Evolutionary conservation across 2,329 filamentous ascomycete species (phyloP).

Genomic region (Plectosphaerella cucumerina): DNA sequence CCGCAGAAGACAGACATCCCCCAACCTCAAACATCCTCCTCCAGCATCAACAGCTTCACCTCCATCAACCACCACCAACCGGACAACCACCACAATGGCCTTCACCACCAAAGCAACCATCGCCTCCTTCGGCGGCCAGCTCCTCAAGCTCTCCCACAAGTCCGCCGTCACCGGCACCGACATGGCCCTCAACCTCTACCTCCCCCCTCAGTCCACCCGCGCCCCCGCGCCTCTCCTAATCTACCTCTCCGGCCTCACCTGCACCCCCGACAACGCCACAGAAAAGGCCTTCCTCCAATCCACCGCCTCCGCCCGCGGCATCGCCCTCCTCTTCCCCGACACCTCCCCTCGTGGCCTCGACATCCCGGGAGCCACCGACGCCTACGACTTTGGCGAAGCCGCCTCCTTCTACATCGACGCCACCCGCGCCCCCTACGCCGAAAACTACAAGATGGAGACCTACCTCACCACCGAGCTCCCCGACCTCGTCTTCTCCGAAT

Average conservation of each 20-base stretch:
- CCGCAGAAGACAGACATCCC: background rate
- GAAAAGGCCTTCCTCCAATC: conserved; percentile 90
- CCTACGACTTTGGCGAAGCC: conserved; percentile 86
- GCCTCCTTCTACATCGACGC: conserved; percentile 96
- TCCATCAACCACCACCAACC: background rate
- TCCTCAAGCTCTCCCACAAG: conserved; percentile 88
- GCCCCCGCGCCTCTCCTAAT: conserved; percentile 74
- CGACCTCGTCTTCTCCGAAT: conserved; percentile 65
- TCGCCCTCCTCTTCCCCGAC: conserved; percentile 94
- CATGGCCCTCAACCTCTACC: conserved; percentile 90
- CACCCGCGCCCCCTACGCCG: conserved; percentile 65
- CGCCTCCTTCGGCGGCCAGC: conserved; percentile 86
- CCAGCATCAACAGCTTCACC: conserved; percentile 9
- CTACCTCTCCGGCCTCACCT: conserved; percentile 92
- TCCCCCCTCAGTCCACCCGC: conserved; percentile 66
- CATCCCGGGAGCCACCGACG: conserved; percentile 79
- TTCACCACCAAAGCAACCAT: conserved; percentile 90
- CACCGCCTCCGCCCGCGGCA: conserved; percentile 70
- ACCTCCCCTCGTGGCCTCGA: conserved; percentile 84
- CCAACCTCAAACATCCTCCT: conserved; percentile 6
- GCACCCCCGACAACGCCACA: conserved; percentile 81
- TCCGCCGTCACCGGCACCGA: conserved; percentile 75
- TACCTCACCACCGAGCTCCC: conserved; percentile 93
- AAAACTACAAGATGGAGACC: conserved; percentile 89
- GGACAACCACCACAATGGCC: conserved; percentile 55